Base-by-base conservation (phyloP, 306 rosid genomes). In the Erythrophleum fordii region DNA sequence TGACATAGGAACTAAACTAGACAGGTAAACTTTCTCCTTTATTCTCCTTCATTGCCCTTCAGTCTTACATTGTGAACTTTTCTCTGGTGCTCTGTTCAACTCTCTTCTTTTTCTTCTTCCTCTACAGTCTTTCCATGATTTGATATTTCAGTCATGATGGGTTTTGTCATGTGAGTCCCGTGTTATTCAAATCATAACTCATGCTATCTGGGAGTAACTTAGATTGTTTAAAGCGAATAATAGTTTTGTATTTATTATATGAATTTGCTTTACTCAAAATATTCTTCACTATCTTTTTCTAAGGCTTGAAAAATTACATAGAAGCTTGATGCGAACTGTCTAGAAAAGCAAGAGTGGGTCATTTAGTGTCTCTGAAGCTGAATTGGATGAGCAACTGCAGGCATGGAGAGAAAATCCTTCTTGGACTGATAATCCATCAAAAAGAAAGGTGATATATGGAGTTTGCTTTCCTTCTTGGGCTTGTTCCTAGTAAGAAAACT, bases 331-430 rank as follows among this genome's bases (percentile, higher is more conserved):
- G 45, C 58, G 55, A 9, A 22, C 45, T 68, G 81, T 70, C 18
- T 69, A 83, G 25, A 85, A 72, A 79, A 76, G 69, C 39, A 83
- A 56, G 73, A 80, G 85, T 23, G 74, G 56, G 41, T 59, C 86
- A 66, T 66, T 80, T 65, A 46, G 78, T 73, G 81, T 79, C 73
- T 90, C 89, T 81, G 92, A 90, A 82, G 88, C 74, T 88, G 98
- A 93, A 59, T 70, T 92, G 56, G 83, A 88, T 81, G 94, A 90
- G 86, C 99, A 95, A 85, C 26, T 95, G 84, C 92, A 81, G 76
- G 93, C 92, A 20, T 95, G 98, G 99, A 87, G 86, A 86, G 93
- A 89, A 83, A 93, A 93, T 76, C 97, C 97, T 77, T 88, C 90
- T 41, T 95, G 99, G 99, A 86, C 28, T 62, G 98, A 93, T 84